These are phyloP conservation scores for Chimonanthus salicifolius DNA, from an alignment of 164 flowering plant species.

Conservation along the genomic window DNA sequence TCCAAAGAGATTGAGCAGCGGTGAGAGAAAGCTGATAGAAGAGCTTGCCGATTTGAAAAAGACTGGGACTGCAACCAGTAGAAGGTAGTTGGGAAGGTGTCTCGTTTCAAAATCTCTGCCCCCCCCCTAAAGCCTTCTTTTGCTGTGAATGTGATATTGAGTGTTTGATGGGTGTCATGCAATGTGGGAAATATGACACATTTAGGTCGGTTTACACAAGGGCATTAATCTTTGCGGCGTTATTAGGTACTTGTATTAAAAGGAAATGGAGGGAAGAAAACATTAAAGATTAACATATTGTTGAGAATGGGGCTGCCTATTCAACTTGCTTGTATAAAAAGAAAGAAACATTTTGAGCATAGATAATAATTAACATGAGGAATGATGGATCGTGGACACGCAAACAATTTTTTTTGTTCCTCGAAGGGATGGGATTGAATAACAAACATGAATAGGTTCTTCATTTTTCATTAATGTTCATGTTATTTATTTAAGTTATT, in stretches of 20 bases:
- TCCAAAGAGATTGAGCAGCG: conserved; percentile 68
- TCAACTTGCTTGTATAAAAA: background rate
- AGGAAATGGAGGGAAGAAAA: background rate
- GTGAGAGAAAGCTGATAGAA: conserved; percentile 81
- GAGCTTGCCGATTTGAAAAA: conserved; percentile 70
- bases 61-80: conserved; percentile 49
- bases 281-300: no score
- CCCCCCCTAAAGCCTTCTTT: background rate
- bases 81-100: conserved; percentile 22
- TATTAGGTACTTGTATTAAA: background rate
- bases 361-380: background rate
- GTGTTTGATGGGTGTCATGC: background rate
- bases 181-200: background rate
- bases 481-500: no score
- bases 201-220: background rate
- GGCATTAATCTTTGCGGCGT: background rate
- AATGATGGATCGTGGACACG: background rate
- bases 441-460: no score
- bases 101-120: background rate
- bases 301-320: background rate
- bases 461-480: no score
- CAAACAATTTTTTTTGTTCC: no score
- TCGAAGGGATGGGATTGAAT: no score
- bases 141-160: background rate
- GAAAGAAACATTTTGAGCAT: background rate